Evolutionary conservation across 2,329 filamentous ascomycete species (phyloP).

Genomic region (Emmonsiellopsis sp.): DNA sequence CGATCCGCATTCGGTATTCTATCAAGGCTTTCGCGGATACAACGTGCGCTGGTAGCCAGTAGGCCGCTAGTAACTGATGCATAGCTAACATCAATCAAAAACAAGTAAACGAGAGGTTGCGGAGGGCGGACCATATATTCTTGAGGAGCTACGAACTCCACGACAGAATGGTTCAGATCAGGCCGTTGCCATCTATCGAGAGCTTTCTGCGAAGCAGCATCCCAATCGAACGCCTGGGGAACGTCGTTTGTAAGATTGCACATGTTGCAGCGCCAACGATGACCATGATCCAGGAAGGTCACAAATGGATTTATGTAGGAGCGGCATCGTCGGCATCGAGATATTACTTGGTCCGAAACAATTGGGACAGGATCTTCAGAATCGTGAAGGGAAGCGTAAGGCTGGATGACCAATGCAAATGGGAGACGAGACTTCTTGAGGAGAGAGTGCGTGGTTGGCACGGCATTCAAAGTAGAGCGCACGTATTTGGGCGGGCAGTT

Average conservation of each 20-base stretch:
- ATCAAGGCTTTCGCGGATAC: slow-evolving; percentile 89
- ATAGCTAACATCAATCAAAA: slow-evolving; percentile 91
- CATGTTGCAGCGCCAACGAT: slow-evolving; percentile 99
- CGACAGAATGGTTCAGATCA: slow-evolving; percentile 91
- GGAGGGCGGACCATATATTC: slow-evolving; percentile 99
- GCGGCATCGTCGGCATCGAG: slow-evolving; percentile 86
- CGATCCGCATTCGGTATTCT: slow-evolving; percentile 97
- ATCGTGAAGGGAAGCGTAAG: slow-evolving; percentile 87
- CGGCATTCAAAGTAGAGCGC: slow-evolving; percentile 86
- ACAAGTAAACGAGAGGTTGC: slow-evolving; percentile 89
- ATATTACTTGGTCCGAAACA: slow-evolving; percentile 94
- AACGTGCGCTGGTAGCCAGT: slow-evolving; percentile 82
- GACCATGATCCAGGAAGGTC: slow-evolving; percentile 90
- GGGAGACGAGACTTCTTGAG: slow-evolving; percentile 96
- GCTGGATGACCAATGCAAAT: slow-evolving; percentile 91
- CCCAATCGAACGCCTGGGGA: slow-evolving; percentile 98
- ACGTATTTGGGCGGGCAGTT: slow-evolving; percentile 94
- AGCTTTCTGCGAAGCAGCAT: slow-evolving; percentile 79
- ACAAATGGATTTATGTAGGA: slow-evolving; percentile 98
- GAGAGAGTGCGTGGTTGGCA: slow-evolving; percentile 83
- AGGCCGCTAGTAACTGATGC: slow-evolving; percentile 82
- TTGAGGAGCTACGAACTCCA: slow-evolving; percentile 94
- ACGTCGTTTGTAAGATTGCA: slow-evolving; percentile 98
- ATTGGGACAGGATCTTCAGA: slow-evolving; percentile 84
- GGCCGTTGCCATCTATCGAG: slow-evolving; percentile 86